Base-by-base conservation (phyloP, 805 yeast species). In the Myxozyma mucilagina region DNA sequence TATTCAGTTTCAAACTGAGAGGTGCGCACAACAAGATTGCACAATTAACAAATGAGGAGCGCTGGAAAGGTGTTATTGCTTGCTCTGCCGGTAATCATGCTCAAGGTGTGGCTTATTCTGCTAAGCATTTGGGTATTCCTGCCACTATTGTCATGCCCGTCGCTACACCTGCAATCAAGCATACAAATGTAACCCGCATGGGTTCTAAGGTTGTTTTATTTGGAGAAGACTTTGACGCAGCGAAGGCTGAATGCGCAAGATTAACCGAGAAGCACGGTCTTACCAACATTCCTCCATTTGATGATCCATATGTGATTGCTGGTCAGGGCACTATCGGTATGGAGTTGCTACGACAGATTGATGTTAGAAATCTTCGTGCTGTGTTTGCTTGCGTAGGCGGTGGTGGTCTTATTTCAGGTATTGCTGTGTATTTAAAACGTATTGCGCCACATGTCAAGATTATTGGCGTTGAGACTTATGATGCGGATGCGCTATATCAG, bases 21-120 rank as follows among this genome's bases (percentile, higher is more conserved):
- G 99, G 99, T 61, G 99, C 99, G 16, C 90, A 92, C 76, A 94
- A 94, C 74, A 91, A 90, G 96, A 88, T 94, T 69, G 96, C 98
- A 39, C 89, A 93, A 69, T 76, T 94, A 53, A 71, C 79, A 14
- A 72, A 76, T 20, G 83, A 81, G 49, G 78, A 86, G 68, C 81
- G 86, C 65, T 69, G 90, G 73, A 79, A 82, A 52, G 99, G 99
- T 69, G 97, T 94, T 57, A 88, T 96, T 72, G 97, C 98, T 0
- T 94, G 98, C 71, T 90, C 97, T 35, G 99, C 99, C 3, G 99
- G 99, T 39, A 94, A 94, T 75, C 99, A 94, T 70, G 99, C 99
- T 1, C 99, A 94, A 73, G 99, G 99, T 67, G 98, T 94, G 13
- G 99, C 99, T 0, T 93, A 76, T 73, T 87, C 96, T 24, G 97